These are phyloP conservation scores for Aureobasidium sp. DNA, from an alignment of 2,329 filamentous ascomycete species.

Conservation along the genomic window DNA sequence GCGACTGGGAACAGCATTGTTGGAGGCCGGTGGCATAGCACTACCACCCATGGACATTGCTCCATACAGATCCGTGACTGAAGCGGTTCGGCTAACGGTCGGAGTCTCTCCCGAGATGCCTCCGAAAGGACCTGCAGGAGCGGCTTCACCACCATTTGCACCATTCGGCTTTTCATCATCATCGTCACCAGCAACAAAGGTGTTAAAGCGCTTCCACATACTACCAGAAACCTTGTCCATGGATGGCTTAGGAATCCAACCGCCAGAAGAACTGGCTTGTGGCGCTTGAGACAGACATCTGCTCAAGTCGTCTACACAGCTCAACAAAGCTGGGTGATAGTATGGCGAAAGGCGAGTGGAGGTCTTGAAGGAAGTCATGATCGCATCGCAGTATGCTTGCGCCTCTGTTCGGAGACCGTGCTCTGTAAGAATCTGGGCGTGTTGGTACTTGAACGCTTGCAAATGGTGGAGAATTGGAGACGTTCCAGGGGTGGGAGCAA, in stretches of 20 bases:
- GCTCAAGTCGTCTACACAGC: constrained; percentile 73
- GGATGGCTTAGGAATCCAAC: constrained; percentile 88
- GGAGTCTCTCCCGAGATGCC: constrained; percentile 62
- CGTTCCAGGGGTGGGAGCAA: constrained; percentile 52
- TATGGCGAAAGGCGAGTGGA: constrained; percentile 82
- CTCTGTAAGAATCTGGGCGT: constrained; percentile 78
- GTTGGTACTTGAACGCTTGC: constrained; percentile 82
- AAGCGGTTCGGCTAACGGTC: constrained; percentile 50
- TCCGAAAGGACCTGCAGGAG: constrained; percentile 65
- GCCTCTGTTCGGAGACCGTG: constrained; percentile 76
- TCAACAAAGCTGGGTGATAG: constrained; percentile 68
- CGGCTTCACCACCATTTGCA: constrained; percentile 46
- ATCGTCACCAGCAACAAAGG: constrained; percentile 90
- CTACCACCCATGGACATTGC: constrained; percentile 34
- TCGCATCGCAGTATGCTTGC: constrained; percentile 83
- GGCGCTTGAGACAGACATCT: constrained; percentile 79
- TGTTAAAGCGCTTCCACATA: constrained; percentile 89
- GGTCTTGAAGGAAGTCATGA: constrained; percentile 66
- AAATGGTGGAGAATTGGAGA: constrained; percentile 62
- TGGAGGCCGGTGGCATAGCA: neutral
- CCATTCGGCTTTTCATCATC: constrained; percentile 56
- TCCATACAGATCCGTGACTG: constrained; percentile 68
- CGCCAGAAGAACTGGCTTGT: constrained; percentile 59
- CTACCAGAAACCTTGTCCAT: constrained; percentile 93
- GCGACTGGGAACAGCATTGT: constrained; percentile 22